Percentiles rank a stretch among this genome's conserved stretches.
Evolutionary conservation across 2,329 filamentous ascomycete species (phyloP).

Genomic region (Fusarium sp.): DNA sequence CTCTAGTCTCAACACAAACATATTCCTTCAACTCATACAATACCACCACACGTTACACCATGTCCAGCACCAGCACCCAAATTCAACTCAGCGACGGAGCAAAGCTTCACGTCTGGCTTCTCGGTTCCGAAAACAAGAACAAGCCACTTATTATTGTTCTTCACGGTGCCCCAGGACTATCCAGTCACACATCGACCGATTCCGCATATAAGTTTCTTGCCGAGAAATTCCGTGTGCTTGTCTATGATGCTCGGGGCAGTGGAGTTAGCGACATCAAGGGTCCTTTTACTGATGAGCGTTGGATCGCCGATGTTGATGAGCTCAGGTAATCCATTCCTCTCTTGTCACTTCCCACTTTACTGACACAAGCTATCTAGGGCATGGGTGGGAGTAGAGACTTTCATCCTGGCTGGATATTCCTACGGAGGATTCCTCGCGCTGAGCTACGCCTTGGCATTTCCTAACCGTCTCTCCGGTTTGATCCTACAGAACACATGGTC

Average conservation of each 20-base stretch:
- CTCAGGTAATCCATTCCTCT: background rate
- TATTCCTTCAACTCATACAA: background rate
- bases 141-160: slow-evolving; percentile 11
- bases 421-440: slow-evolving; percentile 18
- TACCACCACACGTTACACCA: background rate
- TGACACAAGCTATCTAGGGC: background rate
- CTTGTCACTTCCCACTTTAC: rapidly evolving
- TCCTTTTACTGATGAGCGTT: slow-evolving; percentile 14
- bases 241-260: slow-evolving; percentile 16
- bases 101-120: slow-evolving; percentile 15
- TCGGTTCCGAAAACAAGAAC: slow-evolving; percentile 11
- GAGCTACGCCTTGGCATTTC: slow-evolving; percentile 2
- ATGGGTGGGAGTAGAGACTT: slow-evolving; percentile 7
- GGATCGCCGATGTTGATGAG: slow-evolving; percentile 10
- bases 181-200: background rate
- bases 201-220: slow-evolving; percentile 10
- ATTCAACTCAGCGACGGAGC: slow-evolving; percentile 13
- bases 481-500: slow-evolving; percentile 8
- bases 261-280: slow-evolving; percentile 6
- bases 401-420: slow-evolving; percentile 11
- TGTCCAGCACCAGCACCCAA: background rate
- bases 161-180: slow-evolving; percentile 9
- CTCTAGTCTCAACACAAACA: background rate
- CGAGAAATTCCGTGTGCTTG: slow-evolving; percentile 7
- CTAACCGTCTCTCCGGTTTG: background rate